Conservation (phyloP, 495 filamentous ascomycete species). For the Oidiodendron maius region DNA sequence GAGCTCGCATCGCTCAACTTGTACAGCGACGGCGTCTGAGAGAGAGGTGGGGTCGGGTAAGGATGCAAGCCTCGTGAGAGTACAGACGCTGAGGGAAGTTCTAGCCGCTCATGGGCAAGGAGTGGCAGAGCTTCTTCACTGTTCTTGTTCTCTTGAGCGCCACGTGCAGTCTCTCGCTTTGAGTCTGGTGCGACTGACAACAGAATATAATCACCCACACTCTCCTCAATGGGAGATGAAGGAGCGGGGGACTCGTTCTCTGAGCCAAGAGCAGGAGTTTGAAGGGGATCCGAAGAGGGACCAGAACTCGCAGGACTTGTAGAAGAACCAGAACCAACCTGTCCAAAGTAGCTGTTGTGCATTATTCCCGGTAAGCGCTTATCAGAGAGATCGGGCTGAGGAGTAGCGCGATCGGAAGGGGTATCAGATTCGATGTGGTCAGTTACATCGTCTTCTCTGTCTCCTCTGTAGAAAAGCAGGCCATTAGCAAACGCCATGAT, state of each 20-base stretch:
- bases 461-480: conserved; percentile 24
- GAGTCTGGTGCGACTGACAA: conserved; percentile 29
- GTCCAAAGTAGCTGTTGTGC: conserved; percentile 84
- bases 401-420: conserved; percentile 79
- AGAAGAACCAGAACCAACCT: conserved; percentile 76
- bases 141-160: conserved; percentile 2
- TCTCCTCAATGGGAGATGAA: conserved; percentile 9
- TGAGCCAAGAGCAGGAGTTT: conserved; percentile 36
- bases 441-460: conserved; percentile 52
- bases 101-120: conserved; percentile 41
- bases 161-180: conserved; percentile 15
- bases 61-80: conserved; percentile 32
- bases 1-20: conserved; percentile 37
- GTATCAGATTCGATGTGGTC: conserved; percentile 79
- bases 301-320: conserved; percentile 37
- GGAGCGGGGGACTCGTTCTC: conserved; percentile 13
- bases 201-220: conserved; percentile 23
- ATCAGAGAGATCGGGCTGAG: conserved; percentile 81
- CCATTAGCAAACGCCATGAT: conserved; percentile 18
- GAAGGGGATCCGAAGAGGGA: conserved; percentile 30
- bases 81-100: conserved; percentile 26
- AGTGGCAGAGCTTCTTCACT: conserved; percentile 41
- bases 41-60: conserved; percentile 53
- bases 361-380: conserved; percentile 87
- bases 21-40: conserved; percentile 49